phyloP scores from a whole-genome alignment of 2,329 filamentous ascomycete species.

The Alternaria conjuncta region DNA sequence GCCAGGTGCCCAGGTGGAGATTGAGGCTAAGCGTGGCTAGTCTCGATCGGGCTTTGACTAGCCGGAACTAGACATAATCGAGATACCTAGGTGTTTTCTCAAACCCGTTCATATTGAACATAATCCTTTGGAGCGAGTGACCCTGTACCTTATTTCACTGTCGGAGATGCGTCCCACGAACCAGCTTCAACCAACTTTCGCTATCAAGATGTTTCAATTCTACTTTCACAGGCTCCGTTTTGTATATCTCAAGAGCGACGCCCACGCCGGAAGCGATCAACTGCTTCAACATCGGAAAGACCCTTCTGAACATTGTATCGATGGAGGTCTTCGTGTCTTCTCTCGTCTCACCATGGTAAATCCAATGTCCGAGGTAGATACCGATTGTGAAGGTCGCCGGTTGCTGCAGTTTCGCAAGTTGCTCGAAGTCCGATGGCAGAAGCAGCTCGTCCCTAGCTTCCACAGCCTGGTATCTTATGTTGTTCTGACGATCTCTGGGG shows the following conservation, averaged over 20 bases:
- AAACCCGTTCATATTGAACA: not conserved
- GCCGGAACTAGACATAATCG: not conserved
- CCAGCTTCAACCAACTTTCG: not conserved
- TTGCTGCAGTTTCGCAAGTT: not conserved
- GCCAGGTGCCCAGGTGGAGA: not conserved
- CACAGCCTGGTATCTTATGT: not conserved
- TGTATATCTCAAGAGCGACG: not conserved
- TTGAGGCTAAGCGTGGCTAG: not conserved
- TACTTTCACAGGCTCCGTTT: not conserved
- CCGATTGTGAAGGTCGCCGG: not conserved
- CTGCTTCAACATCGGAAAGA: not conserved
- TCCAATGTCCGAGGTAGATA: not conserved
- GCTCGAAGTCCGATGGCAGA: not conserved
- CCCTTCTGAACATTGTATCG: not conserved
- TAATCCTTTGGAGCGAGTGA: not conserved
- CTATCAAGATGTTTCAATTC: not conserved
- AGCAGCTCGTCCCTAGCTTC: not conserved
- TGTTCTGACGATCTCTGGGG: not conserved
- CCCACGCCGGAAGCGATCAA: not conserved
- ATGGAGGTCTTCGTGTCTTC: rapidly evolving
- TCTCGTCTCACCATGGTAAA: not conserved
- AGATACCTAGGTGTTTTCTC: not conserved
- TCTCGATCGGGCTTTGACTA: not conserved
- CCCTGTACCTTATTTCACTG: not conserved
- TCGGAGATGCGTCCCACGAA: not conserved